phyloP scores from a whole-genome alignment of 2,329 filamentous ascomycete genomes.

The Colletotrichum echinochloae region DNA sequence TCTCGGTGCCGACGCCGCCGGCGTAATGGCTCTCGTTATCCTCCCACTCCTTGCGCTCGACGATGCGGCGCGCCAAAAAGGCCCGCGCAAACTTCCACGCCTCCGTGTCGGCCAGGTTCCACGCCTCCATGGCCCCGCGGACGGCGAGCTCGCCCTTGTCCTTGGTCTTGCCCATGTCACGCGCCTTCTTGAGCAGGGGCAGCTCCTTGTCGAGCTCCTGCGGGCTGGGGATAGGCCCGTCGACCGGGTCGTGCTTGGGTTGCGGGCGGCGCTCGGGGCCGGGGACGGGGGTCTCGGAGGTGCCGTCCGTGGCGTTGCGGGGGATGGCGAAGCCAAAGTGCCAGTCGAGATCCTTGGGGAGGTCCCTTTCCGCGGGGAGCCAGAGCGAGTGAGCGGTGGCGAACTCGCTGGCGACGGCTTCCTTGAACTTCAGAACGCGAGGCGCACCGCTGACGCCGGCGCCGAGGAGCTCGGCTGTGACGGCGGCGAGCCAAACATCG shows the following conservation, averaged over 20 bases:
- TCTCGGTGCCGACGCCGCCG: slow-evolving; percentile 69
- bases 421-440: slow-evolving; percentile 82
- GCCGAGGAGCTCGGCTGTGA: slow-evolving; percentile 78
- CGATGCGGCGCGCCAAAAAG: slow-evolving; percentile 70
- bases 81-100: slow-evolving; percentile 81
- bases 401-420: slow-evolving; percentile 78
- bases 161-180: slow-evolving; percentile 59
- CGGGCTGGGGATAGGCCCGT: slow-evolving; percentile 63
- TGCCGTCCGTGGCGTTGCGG: slow-evolving; percentile 62
- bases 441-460: slow-evolving; percentile 70
- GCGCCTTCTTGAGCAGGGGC: slow-evolving; percentile 60
- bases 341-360: slow-evolving; percentile 85
- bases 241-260: slow-evolving; percentile 58
- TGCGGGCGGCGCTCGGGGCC: slow-evolving; percentile 68
- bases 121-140: slow-evolving; percentile 70
- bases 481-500: slow-evolving; percentile 80
- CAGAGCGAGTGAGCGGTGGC: slow-evolving; percentile 77
- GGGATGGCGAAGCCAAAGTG: slow-evolving; percentile 88
- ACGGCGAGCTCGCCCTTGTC: slow-evolving; percentile 58
- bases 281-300: slow-evolving; percentile 68
- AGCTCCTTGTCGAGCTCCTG: slow-evolving; percentile 68
- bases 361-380: slow-evolving; percentile 77
- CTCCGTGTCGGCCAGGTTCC: slow-evolving; percentile 80
- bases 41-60: slow-evolving; percentile 77
- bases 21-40: slow-evolving; percentile 75